Evolutionary conservation across 2,329 filamentous ascomycete species (phyloP), one percentile per base, ranked within the genome.

Genomic region (Aureobasidium mangrovei): DNA sequence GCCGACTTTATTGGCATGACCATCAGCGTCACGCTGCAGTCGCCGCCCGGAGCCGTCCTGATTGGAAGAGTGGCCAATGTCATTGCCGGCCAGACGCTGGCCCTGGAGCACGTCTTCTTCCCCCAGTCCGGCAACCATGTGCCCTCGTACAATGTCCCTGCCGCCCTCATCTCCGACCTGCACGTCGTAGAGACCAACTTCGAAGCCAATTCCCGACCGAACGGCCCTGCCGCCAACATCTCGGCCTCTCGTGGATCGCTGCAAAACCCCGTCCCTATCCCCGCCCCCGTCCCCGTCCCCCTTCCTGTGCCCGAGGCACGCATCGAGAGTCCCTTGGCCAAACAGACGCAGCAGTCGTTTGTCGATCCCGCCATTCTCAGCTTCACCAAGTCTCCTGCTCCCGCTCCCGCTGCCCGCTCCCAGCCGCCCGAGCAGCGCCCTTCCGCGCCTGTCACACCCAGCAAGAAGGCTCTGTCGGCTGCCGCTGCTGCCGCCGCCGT

Each of bases 281-380:
- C 43, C 43, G 31, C 28, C 24, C 32, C 18, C 26, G 12, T 9
- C 12, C 7, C 54, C 12, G 18, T 47, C 9, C 12, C 61, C 58
- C 48, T 52, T 31, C 32, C 60, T 32, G 63, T 63, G 41, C 49
- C 43, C 9, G 40, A 57, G n/a, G 60, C 48, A 26, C 36, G 36
- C 24, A 46, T 44, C 38, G 45, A 55, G 29, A 54, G 35, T n/a
- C 54, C 40, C 24, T 29, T 42, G 41, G 55, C 54, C 33, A 36
- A 49, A n/a, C 42, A 55, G 39, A 46, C 53, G 26, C 54, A 56
- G 18, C 18, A 38, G 18, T 54, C 54, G 0, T 89, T 93, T 63
- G 77, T 84, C n/a, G 88, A 94, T 62, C 88, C 88, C 8, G 88
- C 88, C 3, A 94, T 94, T 54, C 67, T 94, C 43, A 90, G 87